Base-by-base conservation (phyloP, 176 grass and related monocot species). In the Urochloa ruziziensis region DNA sequence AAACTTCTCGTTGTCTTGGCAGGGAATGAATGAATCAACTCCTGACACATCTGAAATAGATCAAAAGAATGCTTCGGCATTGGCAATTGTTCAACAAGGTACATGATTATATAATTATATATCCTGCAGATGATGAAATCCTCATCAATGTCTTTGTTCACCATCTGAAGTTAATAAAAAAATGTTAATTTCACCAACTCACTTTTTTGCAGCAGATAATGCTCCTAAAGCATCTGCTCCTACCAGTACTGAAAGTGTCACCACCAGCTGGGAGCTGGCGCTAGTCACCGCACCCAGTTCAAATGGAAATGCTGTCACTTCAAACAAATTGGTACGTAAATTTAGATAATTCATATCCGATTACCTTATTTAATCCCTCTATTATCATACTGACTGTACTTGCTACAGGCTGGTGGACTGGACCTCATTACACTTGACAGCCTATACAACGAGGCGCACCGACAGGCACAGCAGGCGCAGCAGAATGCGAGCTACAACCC, bases 181-280 rank as follows among this genome's bases (percentile, higher is more conserved):
- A 75, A 25, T 74, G n/a, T 40, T 9, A 23, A 18, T 54, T 15
- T 16, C 17, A 4, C 36, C 51, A 10, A 48, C 5, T 53, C 12
- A 8, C 17, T 21, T 70, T 70, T 46, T 40, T 54, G 44, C 67
- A 75, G 56, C 85, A 94, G 96, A 95, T 59, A 83, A 74, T 70
- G 75, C 18, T 34, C 86, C 87, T 83, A 86, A 80, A 66, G 48
- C 88, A 62, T 60, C 86, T 82, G 61, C 81, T 72, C 61, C 86
- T 82, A 40, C 75, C 78, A 65, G 33, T 39, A 32, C 86, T n/a
- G 80, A 90, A 78, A 88, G 87, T 42, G 85, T 84, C 33, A 53
- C 79, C 52, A 94, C 96, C 34, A 90, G 96, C 75, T 98, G 96
- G 96, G 96, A 98, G 71, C 78, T 98, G 57, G 93, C 93, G 12